A percentile compares a stretch with the other conserved stretches of the same genome.
phyloP scores from a whole-genome alignment of 495 filamentous ascomycete genomes.

The Penicillium taxi region DNA sequence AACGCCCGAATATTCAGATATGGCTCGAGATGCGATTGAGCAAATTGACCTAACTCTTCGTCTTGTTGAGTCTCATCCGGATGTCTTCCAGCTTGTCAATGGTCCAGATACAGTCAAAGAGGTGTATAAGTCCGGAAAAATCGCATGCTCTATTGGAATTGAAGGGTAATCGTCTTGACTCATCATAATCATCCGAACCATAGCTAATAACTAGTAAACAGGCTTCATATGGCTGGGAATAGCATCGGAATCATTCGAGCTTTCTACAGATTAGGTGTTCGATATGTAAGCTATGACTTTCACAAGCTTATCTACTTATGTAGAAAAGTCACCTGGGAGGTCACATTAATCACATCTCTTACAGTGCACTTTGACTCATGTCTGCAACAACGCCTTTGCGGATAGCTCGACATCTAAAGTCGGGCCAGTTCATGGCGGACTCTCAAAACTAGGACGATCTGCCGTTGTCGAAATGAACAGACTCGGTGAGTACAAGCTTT shows the following conservation, averaged over 20 bases:
- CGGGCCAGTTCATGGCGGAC: neutral
- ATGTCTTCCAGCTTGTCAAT: neutral
- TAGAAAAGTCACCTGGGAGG: too few species aligned
- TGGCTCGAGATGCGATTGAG: neutral
- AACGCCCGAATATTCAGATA: neutral
- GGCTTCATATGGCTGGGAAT: neutral
- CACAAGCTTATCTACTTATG: too few species aligned
- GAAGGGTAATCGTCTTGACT: neutral
- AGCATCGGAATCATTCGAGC: neutral
- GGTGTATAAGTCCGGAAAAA: neutral
- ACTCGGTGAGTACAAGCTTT: neutral
- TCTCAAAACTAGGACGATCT: neutral
- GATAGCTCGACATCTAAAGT: neutral
- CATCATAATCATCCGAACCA: too few species aligned
- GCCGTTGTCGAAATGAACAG: constrained; percentile 1
- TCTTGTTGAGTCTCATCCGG: neutral
- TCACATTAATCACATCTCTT: too few species aligned
- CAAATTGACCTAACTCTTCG: neutral
- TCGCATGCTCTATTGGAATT: neutral
- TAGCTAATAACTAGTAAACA: too few species aligned
- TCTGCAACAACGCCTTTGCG: neutral
- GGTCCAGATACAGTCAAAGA: neutral
- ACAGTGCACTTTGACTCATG: constrained; percentile 1
- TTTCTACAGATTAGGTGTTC: neutral
- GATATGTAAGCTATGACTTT: neutral